A percentile compares a stretch with the other conserved stretches of the same genome.
phyloP scores from a whole-genome alignment of 2,329 filamentous ascomycete genomes.

The Hypoxylon sp. region DNA sequence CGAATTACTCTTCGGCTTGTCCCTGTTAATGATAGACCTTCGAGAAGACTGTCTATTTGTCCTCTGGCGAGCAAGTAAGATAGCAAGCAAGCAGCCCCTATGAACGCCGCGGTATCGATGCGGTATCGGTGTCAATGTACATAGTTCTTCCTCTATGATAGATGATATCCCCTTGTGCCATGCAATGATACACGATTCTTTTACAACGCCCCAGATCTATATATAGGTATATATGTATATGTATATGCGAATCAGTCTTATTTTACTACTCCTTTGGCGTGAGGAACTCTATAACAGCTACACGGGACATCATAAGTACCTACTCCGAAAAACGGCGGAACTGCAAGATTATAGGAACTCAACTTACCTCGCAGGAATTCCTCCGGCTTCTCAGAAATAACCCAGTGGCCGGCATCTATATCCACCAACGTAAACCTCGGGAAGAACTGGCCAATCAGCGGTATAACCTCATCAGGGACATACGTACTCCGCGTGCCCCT shows the following conservation, averaged over 20 bases:
- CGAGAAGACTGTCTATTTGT: conserved; percentile 49
- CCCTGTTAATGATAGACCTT: conserved; percentile 43
- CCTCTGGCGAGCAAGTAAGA: conserved; percentile 21
- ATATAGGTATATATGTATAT: conserved; percentile 1
- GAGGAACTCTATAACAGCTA: conserved; percentile 77
- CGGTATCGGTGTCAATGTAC: conserved; percentile 40
- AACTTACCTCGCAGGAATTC: conserved; percentile 78
- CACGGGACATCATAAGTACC: conserved; percentile 26
- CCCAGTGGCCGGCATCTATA: conserved; percentile 87
- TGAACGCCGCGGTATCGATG: conserved; percentile 39
- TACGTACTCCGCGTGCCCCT: conserved; percentile 83
- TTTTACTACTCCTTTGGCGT: conserved; percentile 61
- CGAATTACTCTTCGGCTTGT: conserved; percentile 50
- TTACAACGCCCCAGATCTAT: conserved; percentile 36
- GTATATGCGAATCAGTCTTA: conserved; percentile 19
- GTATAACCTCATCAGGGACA: conserved; percentile 83
- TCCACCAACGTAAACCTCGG: conserved; percentile 81
- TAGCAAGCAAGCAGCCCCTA: conserved; percentile 26
- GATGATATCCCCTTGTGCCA: conserved; percentile 49
- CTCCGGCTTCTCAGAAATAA: conserved; percentile 89
- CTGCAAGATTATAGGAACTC: neutral
- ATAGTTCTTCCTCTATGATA: conserved; percentile 42
- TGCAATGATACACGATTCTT: conserved; percentile 49
- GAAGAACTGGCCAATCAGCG: conserved; percentile 86
- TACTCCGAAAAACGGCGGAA: neutral